Base-by-base conservation (phyloP, 768 basidiomycete genomes). In the Mycena vulgaris region DNA sequence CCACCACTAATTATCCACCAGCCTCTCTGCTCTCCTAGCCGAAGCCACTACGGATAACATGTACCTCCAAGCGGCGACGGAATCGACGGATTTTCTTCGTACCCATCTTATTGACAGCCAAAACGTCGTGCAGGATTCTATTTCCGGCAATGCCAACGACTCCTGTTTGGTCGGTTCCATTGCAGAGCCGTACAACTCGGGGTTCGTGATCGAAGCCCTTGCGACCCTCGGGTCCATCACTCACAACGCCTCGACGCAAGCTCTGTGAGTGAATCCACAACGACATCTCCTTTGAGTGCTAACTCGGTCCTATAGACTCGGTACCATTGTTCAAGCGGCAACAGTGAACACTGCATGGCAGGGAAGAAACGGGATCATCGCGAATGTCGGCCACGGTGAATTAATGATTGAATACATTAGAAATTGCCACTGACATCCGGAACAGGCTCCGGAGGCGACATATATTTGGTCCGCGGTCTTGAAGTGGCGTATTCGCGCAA, bases 1-100 rank as follows among this genome's bases (percentile, higher is more conserved):
- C 42, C 39, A 7, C 19, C 5, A 10, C 52, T 30, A 30, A n/a
- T 13, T 30, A 37, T 37, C 35, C 35, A n/a, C n/a, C 58, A 60
- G 58, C 28, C 14, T 60, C 13, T 60, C 58, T 13, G 58, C 58
- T 5, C 23, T 45, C 23, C n/a, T 60, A n/a, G 58, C 58, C 2
- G 58, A 60, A 28, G 39, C 42, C 3, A 60, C 58, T 2, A 13
- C 40, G 4, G 42, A 60, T 47, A 5, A 11, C 11, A 45, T 31
- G 42, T 60, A 45, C 31, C 42, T 60, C 21, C 25, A 42, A 31
- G 58, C 58, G 13, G 58, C 58, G 9, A 25, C 28, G 8, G 58
- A 45, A 30, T 17, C 40, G 2, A 27, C 58, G 10, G 40, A 30
- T 11, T 60, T 60, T 25, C 13, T 60, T 31, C 58, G 47, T 7